Base-by-base conservation (phyloP, 2,329 filamentous ascomycete species). In the Pezicula radicicola region DNA sequence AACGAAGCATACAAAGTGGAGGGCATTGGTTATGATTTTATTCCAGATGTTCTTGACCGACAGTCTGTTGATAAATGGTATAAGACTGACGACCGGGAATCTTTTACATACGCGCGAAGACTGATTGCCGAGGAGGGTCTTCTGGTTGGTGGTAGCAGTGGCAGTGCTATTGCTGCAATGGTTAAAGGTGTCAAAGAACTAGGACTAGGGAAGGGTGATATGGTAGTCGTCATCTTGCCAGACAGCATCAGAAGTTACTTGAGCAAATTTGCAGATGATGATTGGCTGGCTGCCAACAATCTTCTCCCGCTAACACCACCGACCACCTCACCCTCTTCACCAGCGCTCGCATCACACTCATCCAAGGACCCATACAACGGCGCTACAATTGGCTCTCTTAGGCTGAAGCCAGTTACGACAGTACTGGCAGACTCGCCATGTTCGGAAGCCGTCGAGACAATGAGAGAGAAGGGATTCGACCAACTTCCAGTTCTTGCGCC, bases 241-340 rank as follows among this genome's bases (percentile, higher is more conserved):
- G 94, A 99, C 71, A 96, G 91, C 74, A 97, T 99, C 68, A 83
- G 94, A 66, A 97, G 91, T 72, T 99, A 99, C 71, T 84, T 99
- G 25, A 93, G 88, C 75, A 99, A 99, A 81, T 99, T 99, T 68
- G 91, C 91, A 60, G 94, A 99, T 68, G 95, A 99, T 68, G 94
- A 97, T 76, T 99, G 94, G 95, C 85, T 99, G 51, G 92, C 91
- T 12, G 94, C 94, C 57, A 99, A 99, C 73, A 88, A 93, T 68
- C 89, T 99, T 21, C 81, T 97, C 25, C 83, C 89, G 37, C 79
- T 73, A 58, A 83, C 75, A 48, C 80, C 74, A 55, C 76, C 67
- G 46, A 70, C 68, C 49, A 75, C 70, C 43, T 68, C 64, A 21
- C 69, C 68, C 53, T 65, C 63, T 58, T 70, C 56, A 62, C 67